Percentiles rank a stretch among this genome's conserved stretches.
These are phyloP conservation scores for Somion occarium DNA, from an alignment of 1,284 basidiomycete genomes.

Conservation along the genomic window DNA sequence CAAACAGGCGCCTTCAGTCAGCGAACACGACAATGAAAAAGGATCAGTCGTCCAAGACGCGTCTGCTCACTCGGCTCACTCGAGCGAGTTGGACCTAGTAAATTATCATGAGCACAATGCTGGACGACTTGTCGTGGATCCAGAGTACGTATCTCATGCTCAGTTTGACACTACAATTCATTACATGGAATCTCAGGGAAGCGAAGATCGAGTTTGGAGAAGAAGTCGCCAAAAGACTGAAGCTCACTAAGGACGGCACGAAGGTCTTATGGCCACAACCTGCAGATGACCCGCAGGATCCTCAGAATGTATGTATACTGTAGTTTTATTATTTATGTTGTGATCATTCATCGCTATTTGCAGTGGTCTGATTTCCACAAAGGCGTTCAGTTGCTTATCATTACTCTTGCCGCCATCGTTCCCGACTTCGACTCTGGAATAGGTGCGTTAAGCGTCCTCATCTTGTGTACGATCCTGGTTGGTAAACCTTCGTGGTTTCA, in stretches of 20 bases:
- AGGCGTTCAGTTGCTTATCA: conserved; percentile 50
- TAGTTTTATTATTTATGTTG: not conserved
- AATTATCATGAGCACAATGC: conserved; percentile 51
- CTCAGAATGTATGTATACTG: conserved; percentile 50
- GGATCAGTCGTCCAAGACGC: not conserved
- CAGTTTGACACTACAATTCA: not conserved
- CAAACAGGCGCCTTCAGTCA: not conserved
- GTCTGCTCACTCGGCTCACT: not conserved
- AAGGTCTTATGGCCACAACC: conserved; percentile 61
- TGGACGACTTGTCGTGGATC: conserved; percentile 59
- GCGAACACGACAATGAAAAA: not conserved
- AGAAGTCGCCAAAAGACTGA: conserved; percentile 40
- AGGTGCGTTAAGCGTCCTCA: conserved; percentile 32
- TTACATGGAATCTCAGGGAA: conserved; percentile 37
- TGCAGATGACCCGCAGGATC: conserved; percentile 56
- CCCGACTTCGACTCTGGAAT: conserved; percentile 69
- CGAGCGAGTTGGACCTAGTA: conserved; percentile 34
- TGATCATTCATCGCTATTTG: conserved; percentile 8
- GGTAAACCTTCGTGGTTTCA: conserved; percentile 16
- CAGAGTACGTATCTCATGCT: conserved; percentile 35
- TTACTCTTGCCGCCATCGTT: conserved; percentile 62
- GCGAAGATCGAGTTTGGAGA: conserved; percentile 51
- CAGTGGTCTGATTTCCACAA: conserved; percentile 46
- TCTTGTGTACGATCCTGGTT: not conserved
- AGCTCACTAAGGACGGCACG: conserved; percentile 42